A percentile compares a stretch with the other conserved stretches of the same genome.
Conservation (phyloP, 2,329 filamentous ascomycete genomes). For the Xylaria sp. region DNA sequence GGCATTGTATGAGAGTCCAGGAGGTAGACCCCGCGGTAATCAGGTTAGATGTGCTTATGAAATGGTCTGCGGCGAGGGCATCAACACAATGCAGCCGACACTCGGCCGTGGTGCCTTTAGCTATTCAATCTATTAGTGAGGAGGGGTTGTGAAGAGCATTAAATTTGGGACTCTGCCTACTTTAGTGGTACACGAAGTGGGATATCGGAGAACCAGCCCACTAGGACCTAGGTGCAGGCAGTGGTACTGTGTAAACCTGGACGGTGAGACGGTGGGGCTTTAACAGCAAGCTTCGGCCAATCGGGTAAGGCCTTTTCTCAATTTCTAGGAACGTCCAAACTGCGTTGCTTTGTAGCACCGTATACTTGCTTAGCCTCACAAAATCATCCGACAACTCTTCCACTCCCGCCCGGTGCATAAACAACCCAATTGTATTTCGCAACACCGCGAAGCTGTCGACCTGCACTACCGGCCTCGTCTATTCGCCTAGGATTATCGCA, state of each 20-base stretch:
- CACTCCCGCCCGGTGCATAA: constrained; percentile 12
- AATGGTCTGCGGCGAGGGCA: not conserved
- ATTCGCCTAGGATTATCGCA: constrained; percentile 26
- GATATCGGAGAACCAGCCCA: constrained; percentile 11
- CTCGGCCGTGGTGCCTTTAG: constrained; percentile 8
- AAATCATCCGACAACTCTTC: constrained; percentile 31
- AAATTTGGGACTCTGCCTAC: constrained; percentile 10
- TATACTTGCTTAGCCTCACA: constrained; percentile 29
- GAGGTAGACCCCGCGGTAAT: constrained; percentile 1
- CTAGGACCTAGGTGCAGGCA: not conserved
- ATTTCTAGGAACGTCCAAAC: constrained; percentile 30
- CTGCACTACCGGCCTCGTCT: constrained; percentile 10
- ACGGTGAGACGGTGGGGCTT: constrained; percentile 27
- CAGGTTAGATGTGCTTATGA: constrained; percentile 5
- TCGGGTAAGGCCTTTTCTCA: constrained; percentile 46
- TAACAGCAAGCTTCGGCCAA: constrained; percentile 51
- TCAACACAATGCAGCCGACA: constrained; percentile 10
- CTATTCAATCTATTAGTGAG: not conserved
- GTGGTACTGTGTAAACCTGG: not conserved
- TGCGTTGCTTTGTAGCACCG: constrained; percentile 21
- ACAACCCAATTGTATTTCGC: constrained; percentile 29
- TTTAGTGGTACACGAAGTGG: not conserved
- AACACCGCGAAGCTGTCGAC: constrained; percentile 23
- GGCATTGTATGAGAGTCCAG: constrained; percentile 51
- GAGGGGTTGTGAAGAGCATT: constrained; percentile 5